Evolutionary conservation across 2,329 filamentous ascomycete species (phyloP), one percentile per base, ranked within the genome.

Genomic region (Myriangium duriaei): DNA sequence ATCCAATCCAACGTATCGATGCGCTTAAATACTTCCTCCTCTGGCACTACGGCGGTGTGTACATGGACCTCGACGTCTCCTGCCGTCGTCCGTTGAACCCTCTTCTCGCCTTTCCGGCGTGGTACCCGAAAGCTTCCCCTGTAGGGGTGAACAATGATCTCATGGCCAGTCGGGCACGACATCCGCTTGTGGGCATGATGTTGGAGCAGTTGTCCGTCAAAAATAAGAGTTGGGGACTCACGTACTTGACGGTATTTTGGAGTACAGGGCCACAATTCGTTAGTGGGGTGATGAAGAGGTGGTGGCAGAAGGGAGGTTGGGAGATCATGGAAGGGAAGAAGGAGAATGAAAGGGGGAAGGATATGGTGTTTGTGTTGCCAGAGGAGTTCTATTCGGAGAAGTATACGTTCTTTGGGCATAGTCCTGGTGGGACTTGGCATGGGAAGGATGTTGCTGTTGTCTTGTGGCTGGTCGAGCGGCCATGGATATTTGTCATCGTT

Each of bases 131-230:
- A 43, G 84, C 80, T 0, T 62, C 68, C 3, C 80, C 81, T 2
- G 81, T 79, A 1, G 80, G 80, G 45, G 79, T 85, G 44, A 80
- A 76, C 42, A 85, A 85, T 61, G 80, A 85, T 49, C 74, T 76
- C 32, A 83, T 85, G 78, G 77, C 52, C 6, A 46, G 42, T 4
- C 30, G 44, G 10, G 34, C 47, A 2, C 30, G 44, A 10, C 52
- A 55, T 26, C 48, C 51, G 2, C 37, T 55, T 7, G 6, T 50
- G n/a, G 26, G 43, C 29, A 37, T 39, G 15, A 54, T 54, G 35
- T 21, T 38, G 6, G 35, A 38, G 7, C n/a, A 17, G 16, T 16
- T 38, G 4, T 17, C 18, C 6, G 35, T 16, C 5, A 13, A 28
- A 4, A 17, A 38, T 28, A 19, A 11, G 28, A 38, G 24, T 14